Evolutionary conservation across 2,329 filamentous ascomycete genomes (phyloP).

Genomic region (Pseudocercospora eumusae): DNA sequence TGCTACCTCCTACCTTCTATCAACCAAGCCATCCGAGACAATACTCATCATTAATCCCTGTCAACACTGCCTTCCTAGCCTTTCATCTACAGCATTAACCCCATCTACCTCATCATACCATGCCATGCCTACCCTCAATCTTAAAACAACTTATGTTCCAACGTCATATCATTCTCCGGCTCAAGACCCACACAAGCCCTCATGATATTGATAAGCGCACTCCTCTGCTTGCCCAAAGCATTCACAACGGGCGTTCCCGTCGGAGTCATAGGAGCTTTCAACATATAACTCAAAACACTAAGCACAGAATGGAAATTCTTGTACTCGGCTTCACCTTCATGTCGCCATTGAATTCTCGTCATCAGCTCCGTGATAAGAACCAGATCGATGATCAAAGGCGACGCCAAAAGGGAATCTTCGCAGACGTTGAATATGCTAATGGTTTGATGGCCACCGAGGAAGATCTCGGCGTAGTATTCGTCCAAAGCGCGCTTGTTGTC

Average conservation of each 20-base stretch:
- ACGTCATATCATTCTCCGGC: conserved; percentile 97
- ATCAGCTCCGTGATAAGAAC: conserved; percentile 94
- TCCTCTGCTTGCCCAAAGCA: conserved; percentile 91
- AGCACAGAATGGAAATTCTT: conserved; percentile 96
- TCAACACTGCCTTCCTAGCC: neutral
- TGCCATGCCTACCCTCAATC: neutral
- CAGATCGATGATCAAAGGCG: conserved; percentile 94
- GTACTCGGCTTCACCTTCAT: conserved; percentile 65
- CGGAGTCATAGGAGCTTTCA: conserved; percentile 90
- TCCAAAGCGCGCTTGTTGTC: conserved; percentile 99
- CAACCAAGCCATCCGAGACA: neutral
- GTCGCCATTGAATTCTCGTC: conserved; percentile 92
- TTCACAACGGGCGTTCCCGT: conserved; percentile 96
- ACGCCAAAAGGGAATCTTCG: conserved; percentile 94
- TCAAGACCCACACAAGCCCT: conserved; percentile 94
- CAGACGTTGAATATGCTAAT: conserved; percentile 99
- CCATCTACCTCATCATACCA: neutral
- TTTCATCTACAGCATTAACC: neutral
- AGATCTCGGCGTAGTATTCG: conserved; percentile 99
- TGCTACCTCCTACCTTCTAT: neutral
- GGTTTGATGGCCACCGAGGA: conserved; percentile 96
- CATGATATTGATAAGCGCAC: conserved; percentile 95
- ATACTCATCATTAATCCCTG: neutral
- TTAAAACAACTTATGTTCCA: conserved; percentile 92
- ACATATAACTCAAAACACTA: conserved; percentile 97